Evolutionary conservation across 768 basidiomycete genomes (phyloP).

Genomic region (Chalciporus sphaerocephalus): DNA sequence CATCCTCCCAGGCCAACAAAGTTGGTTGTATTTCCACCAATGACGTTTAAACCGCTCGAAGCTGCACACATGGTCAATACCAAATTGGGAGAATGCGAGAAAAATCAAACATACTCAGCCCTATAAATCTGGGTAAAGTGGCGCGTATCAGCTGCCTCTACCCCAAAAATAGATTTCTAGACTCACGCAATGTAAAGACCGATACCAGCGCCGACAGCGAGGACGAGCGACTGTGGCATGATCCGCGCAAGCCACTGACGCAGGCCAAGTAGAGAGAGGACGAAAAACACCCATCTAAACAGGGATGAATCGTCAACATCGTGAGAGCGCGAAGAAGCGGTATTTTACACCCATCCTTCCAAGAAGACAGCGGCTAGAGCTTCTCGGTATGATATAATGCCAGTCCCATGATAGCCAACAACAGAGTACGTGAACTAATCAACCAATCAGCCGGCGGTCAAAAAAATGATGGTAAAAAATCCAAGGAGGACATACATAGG

Average conservation of each 20-base stretch:
- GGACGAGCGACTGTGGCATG: conserved; percentile 82
- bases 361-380: conserved; percentile 83
- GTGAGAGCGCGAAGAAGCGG: neutral
- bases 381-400: conserved; percentile 67
- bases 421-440: conserved; percentile 80
- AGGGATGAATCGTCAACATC: neutral
- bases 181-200: conserved; percentile 82
- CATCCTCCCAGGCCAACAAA: conserved; percentile 79
- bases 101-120: conserved; percentile 47
- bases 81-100: neutral
- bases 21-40: conserved; percentile 68
- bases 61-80: conserved; percentile 36
- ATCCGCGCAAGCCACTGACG: conserved; percentile 87
- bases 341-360: conserved; percentile 57
- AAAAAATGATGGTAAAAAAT: neutral
- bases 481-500: conserved; percentile 52
- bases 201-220: conserved; percentile 83
- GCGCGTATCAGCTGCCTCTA: conserved; percentile 7
- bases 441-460: neutral
- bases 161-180: conserved; percentile 1
- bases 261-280: conserved; percentile 74
- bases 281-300: conserved; percentile 72
- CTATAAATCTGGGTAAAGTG: conserved; percentile 54
- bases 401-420: conserved; percentile 76
- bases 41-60: conserved; percentile 62